These are phyloP conservation scores for Corymbia maculata DNA, from an alignment of 345 rosid species.

Conservation along the genomic window DNA sequence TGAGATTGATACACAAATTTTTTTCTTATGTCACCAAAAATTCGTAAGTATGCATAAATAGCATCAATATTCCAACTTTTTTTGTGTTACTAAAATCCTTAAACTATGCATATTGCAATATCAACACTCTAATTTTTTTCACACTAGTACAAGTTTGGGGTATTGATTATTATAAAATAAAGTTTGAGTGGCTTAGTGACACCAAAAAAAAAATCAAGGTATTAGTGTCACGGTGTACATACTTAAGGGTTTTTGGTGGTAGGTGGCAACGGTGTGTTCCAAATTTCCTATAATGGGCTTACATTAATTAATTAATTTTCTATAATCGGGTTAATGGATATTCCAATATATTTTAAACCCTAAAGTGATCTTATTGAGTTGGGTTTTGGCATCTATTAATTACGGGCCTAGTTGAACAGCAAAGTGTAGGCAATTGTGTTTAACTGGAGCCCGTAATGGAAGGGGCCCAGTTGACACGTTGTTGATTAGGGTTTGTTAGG, in stretches of 20 bases:
- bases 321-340: no score
- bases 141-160: background rate
- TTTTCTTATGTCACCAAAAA: background rate
- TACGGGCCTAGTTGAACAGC: no score
- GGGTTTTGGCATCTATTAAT: no score
- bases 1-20: background rate
- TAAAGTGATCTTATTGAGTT: no score
- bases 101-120: background rate
- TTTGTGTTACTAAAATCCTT: background rate
- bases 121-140: background rate
- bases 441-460: no score
- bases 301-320: no score
- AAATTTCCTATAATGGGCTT: no score
- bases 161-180: background rate
- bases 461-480: no score
- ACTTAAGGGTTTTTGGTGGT: background rate
- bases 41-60: background rate
- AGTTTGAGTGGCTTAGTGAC: background rate
- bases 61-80: background rate
- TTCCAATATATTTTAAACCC: no score
- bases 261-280: background rate
- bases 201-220: accelerated
- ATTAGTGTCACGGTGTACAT: background rate
- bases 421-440: no score
- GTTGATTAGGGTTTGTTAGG: no score